Evolutionary conservation across 2,329 filamentous ascomycete genomes (phyloP).

Genomic region (Neocucurbitaria cava): DNA sequence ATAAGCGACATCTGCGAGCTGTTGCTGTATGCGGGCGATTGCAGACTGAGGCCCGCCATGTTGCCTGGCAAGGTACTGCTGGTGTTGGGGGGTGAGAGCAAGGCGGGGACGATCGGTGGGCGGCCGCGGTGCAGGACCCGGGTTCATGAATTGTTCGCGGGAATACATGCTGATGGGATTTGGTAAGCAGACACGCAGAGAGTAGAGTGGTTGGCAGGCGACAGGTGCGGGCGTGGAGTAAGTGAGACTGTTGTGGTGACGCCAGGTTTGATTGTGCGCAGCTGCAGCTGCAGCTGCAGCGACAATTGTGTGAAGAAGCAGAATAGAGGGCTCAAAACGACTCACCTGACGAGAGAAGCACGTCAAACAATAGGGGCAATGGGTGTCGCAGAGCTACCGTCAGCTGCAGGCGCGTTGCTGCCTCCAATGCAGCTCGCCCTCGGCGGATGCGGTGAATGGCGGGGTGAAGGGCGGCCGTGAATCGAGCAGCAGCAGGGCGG

Average conservation of each 20-base stretch:
- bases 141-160: conserved; percentile 86
- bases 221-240: background rate
- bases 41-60: conserved; percentile 78
- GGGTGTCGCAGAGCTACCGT: conserved; percentile 15
- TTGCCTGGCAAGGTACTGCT: conserved; percentile 72
- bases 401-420: conserved; percentile 13
- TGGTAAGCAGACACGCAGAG: too few species aligned
- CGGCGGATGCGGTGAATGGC: conserved; percentile 35
- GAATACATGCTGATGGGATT: conserved; percentile 62
- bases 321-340: conserved; percentile 11
- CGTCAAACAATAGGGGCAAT: conserved; percentile 20
- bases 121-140: conserved; percentile 89
- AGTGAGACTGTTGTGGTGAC: conserved; percentile 1
- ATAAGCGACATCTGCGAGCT: conserved; percentile 49
- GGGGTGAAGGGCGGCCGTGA: conserved; percentile 29
- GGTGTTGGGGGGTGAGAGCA: conserved; percentile 76
- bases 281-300: background rate
- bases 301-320: background rate
- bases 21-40: conserved; percentile 60
- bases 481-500: conserved; percentile 14
- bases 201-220: conserved; percentile 3
- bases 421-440: conserved; percentile 12
- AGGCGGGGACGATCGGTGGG: conserved; percentile 71
- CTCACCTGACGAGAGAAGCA: conserved; percentile 35
- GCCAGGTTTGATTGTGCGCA: background rate